These are phyloP conservation scores for Darksidea phi DNA, from an alignment of 495 filamentous ascomycete species.

Conservation along the genomic window DNA sequence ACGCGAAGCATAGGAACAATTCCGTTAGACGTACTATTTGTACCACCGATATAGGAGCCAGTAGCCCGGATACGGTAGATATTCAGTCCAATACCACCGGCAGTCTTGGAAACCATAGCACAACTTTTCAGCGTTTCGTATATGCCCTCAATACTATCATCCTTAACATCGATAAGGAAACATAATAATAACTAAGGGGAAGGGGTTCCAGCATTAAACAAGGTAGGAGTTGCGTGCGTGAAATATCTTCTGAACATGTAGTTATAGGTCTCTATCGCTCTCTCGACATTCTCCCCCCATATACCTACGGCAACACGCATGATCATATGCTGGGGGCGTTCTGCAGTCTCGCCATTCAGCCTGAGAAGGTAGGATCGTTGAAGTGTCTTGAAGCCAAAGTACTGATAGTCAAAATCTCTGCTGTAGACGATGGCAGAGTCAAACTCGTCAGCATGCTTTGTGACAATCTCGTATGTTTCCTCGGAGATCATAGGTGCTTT, in stretches of 20 bases:
- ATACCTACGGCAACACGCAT: constrained; percentile 99
- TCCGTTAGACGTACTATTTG: constrained; percentile 96
- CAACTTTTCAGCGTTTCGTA: constrained; percentile 99
- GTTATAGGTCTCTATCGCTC: constrained; percentile 93
- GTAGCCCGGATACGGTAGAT: constrained; percentile 95
- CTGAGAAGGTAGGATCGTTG: constrained; percentile 96
- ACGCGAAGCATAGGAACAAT: constrained; percentile 97
- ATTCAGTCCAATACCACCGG: constrained; percentile 94
- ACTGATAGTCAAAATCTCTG: constrained; percentile 99
- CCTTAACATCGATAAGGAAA: constrained; percentile 98
- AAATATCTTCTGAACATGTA: constrained; percentile 97
- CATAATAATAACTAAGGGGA: constrained; percentile 91
- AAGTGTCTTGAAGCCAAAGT: constrained; percentile 98
- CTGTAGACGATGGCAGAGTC: constrained; percentile 99
- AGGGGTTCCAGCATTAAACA: constrained; percentile 97
- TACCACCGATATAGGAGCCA: constrained; percentile 94
- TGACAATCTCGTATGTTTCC: constrained; percentile 82
- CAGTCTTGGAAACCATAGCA: constrained; percentile 99
- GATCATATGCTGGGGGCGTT: constrained; percentile 97
- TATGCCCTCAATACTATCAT: constrained; percentile 98
- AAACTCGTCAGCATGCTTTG: constrained; percentile 92
- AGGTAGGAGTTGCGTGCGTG: constrained; percentile 94
- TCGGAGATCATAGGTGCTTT: constrained; percentile 97
- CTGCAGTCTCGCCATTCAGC: constrained; percentile 87
- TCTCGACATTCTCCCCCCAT: constrained; percentile 90